Base-by-base conservation (phyloP, 2,329 filamentous ascomycete species). In the Verticillium isaacii region DNA sequence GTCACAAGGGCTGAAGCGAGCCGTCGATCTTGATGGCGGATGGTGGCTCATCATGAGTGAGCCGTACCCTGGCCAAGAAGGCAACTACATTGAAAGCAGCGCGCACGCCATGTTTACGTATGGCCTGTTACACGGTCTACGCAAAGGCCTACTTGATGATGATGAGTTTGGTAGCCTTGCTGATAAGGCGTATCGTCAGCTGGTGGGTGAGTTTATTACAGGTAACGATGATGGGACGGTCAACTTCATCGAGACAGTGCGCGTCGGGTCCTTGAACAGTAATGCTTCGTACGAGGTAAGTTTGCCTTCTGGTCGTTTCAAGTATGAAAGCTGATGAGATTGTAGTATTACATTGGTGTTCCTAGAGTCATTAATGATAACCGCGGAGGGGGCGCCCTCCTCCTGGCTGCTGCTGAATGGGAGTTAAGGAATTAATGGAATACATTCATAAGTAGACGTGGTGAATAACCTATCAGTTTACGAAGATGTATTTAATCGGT, bases 71-170 rank as follows among this genome's bases (percentile, higher is more conserved):
- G 78, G 77, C 1, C 66, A 70, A 45, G 65, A 77, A 56, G 83
- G 83, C 2, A 88, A 89, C 70, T 88, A 84, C 69, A 81, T 88
- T 57, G 83, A 88, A 73, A 83, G 81, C 37, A 85, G 83, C 36
- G 85, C 79, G 8, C 82, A 81, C 2, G 84, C 83, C 3, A 84
- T 88, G 80, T 87, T 86, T 66, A 75, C 78, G 0, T 85, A 82
- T 60, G 78, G 81, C 0, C 71, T 85, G 63, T 69, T 85, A 14
- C 34, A 36, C 11, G 34, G 34, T 80, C 77, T 65, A 84, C 32
- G 62, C 62, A 37, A 57, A 55, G 32, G 58, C 56, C 4, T 80
- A 0, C 71, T 74, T 9, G 68, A 75, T 34, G 55, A 77, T 6
- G 79, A 78, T 0, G 37, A 80, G 77, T 66, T 72, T 74, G 14